Base-by-base conservation (phyloP, 2,329 filamentous ascomycete genomes). In the Plectosphaerella sp. region DNA sequence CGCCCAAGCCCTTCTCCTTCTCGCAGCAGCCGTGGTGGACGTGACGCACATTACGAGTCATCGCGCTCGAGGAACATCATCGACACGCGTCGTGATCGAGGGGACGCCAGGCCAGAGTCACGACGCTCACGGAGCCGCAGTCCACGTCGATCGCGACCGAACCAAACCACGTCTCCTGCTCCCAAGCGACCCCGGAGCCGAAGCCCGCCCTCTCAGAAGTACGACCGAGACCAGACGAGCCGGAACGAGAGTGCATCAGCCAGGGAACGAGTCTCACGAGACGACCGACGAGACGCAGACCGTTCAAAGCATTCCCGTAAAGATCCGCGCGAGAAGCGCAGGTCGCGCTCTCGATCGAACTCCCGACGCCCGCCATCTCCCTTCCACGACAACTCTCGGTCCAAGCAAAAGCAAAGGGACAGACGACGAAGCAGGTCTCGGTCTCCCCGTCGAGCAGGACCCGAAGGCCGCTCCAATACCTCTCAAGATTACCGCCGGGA, bases 1-100 rank as follows among this genome's bases (percentile, higher is more conserved):
- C 62, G 64, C 67, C 33, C 60, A 57, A 56, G 61, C 53, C 45
- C 50, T 24, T 54, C 57, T n/a, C 48, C 55, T 20, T 8, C 36
- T 15, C 57, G 53, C 42, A 54, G 54, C 36, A 50, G 56, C 16
- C 50, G 52, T n/a, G 42, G 48, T n/a, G 42, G 48, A n/a, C 42
- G 41, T 15, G 50, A 54, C 18, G 36, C 49, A n/a, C 43, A 5
- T 18, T 47, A 49, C 25, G 49, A 54, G 46, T 50, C 52, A 16
- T 56, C 56, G 37, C 56, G 56, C 45, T 49, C 47, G 18, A 50
- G 54, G 37, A 50, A 49, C 24, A 42, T 47, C 33, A 45, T 48
- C 37, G 54, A 57, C 36, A 51, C 49, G 33, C 52, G 50, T 33
- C 54, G 54, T 22, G 54, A 52, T 48, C 50, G 49, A 50, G 52